Base-by-base conservation (phyloP, 768 basidiomycete species). In the Tylopilus balloui region DNA sequence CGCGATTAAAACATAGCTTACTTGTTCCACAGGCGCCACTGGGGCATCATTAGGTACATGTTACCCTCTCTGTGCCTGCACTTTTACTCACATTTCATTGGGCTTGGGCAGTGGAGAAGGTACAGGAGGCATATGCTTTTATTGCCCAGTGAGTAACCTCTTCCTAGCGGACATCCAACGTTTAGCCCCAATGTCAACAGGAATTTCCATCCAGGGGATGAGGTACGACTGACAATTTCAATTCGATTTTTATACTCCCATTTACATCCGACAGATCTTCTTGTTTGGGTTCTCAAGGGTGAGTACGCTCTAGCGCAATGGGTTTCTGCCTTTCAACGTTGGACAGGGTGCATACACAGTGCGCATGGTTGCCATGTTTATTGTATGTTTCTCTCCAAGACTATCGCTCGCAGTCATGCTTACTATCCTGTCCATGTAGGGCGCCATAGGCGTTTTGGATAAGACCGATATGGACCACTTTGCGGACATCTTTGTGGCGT, bases 111-210 rank as follows among this genome's bases (percentile, higher is more conserved):
- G 84, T 69, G 34, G 81, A 83, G 49, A 87, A 88, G 59, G 83
- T 88, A 3, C 81, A 88, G 66, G 84, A 88, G 54, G 86, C 81
- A 28, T 86, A 87, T 67, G 83, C 78, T n/a, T 88, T 88, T 60
- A 83, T 88, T 56, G 79, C 86, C 19, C 84, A 88, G 85, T 88
- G 57, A 65, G 85, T 70, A 14, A 14, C 39, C 4, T 20, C 21
- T 48, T n/a, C 21, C 27, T 39, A 20, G 21, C 36, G 17, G 14
- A 11, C 28, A 4, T 47, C 25, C 21, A 24, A n/a, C 7, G 14
- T 43, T 19, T 32, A n/a, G 46, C 39, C 36, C 28, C 20, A 48
- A 44, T 20, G 2, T 32, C 13, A 34, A 35, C 52, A 88, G 86
- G 53, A 88, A 88, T 54, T 88, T 81, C 55, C 69, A 68, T 42